Conservation (phyloP, 805 yeast species). For the Zygotorulaspora sp. region DNA sequence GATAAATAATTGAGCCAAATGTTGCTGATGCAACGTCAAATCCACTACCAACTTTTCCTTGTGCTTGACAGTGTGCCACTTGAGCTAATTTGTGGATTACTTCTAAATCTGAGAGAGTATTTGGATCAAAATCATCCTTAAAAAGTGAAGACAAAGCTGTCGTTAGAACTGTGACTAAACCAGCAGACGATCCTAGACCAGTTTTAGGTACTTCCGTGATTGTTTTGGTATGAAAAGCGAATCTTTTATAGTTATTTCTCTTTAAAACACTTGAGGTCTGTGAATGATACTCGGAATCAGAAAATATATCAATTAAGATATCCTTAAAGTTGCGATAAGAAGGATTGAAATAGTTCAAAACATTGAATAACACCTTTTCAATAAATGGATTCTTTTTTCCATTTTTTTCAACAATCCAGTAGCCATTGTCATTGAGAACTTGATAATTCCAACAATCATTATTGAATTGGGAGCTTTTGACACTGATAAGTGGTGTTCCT, state of each 20-base stretch:
- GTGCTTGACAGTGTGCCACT: constrained; percentile 88
- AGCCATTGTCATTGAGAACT: constrained; percentile 23
- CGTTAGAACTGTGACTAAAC: constrained; percentile 75
- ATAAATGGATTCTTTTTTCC: constrained; percentile 65
- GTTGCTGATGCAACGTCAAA: constrained; percentile 96
- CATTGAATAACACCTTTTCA: constrained; percentile 54
- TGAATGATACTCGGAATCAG: constrained; percentile 89
- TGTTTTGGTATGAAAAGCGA: constrained; percentile 54
- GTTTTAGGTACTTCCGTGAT: constrained; percentile 83
- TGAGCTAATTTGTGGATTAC: constrained; percentile 82
- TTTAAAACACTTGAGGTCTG: constrained; percentile 45
- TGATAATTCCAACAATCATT: constrained; percentile 65
- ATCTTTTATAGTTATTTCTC: constrained; percentile 39
- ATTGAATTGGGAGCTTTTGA: constrained; percentile 72
- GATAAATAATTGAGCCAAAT: constrained; percentile 80
- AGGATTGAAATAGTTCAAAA: constrained; percentile 48
- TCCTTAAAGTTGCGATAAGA: constrained; percentile 26
- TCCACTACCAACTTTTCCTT: constrained; percentile 93
- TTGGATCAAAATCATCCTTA: constrained; percentile 34
- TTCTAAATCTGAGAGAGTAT: constrained; percentile 22
- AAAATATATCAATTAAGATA: constrained; percentile 57
- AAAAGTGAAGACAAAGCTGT: constrained; percentile 59
- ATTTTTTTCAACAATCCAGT: constrained; percentile 29
- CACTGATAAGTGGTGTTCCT: constrained; percentile 36
- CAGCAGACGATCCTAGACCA: constrained; percentile 95